Evolutionary conservation across 2,329 filamentous ascomycete species (phyloP).

Genomic region (Trichoderma simmonsii): DNA sequence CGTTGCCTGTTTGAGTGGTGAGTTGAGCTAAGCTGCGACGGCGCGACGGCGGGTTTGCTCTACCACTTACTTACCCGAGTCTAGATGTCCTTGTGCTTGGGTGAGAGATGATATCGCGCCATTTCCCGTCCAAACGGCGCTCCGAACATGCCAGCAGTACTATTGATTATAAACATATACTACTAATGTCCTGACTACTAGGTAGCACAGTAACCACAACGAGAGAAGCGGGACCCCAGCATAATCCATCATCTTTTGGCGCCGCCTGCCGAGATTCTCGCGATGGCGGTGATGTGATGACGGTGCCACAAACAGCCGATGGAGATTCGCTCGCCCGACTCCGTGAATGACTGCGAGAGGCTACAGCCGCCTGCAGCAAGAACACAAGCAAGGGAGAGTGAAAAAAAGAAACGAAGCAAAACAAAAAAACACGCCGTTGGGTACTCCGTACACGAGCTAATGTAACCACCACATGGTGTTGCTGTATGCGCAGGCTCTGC

Average conservation of each 20-base stretch:
- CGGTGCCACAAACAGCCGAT: slow-evolving; percentile 6
- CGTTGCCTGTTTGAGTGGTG: slow-evolving; percentile 7
- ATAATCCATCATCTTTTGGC: background rate
- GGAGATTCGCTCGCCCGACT: background rate
- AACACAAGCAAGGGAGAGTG: background rate
- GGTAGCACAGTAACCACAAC: background rate
- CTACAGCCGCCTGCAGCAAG: background rate
- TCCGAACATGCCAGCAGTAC: background rate
- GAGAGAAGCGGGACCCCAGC: background rate
- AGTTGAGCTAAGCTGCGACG: background rate
- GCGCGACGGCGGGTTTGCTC: background rate
- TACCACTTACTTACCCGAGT: background rate
- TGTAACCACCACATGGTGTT: background rate
- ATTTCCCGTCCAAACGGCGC: slow-evolving; percentile 3
- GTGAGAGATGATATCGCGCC: slow-evolving; percentile 1
- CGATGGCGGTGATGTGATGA: background rate
- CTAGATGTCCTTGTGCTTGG: background rate
- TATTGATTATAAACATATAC: background rate
- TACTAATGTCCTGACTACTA: background rate
- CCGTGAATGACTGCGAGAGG: background rate
- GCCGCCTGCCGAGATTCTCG: background rate
- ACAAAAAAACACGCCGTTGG: background rate
- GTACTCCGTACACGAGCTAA: background rate
- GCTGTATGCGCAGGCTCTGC: background rate
- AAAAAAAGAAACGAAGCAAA: background rate